Evolutionary conservation across 805 yeast species (phyloP), one percentile per base, ranked within the genome.

Genomic region (Cyberlindnera mississippiensis): DNA sequence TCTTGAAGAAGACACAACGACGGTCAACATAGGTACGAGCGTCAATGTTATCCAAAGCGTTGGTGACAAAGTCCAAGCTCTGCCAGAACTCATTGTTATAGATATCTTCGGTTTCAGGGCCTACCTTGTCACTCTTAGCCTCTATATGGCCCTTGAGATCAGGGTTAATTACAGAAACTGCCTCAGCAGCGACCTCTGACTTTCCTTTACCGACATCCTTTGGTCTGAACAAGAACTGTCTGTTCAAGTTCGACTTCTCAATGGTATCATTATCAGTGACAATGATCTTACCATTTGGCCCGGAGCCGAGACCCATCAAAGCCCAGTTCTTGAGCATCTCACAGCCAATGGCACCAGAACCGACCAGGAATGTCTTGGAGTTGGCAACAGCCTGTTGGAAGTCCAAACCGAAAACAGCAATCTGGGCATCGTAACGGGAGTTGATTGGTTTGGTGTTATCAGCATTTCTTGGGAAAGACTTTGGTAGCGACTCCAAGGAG

Each of bases 251-350:
- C 11, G 96, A 88, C 64, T 88, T 88, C 65, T 93, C 99, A 59
- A 93, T 93, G 6, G 93, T 78, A 61, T 93, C 99, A 61, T 82
- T 93, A 66, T 91, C 99, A 19, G 99, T 93, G 35, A 93, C 82
- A 40, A 68, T 66, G 46, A 93, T 85, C 55, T 78, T 75, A 56
- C 99, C 99, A 4, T 84, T 64, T 30, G 90, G 87, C 32, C 98
- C 98, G 18, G 95, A 75, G 28, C 96, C 98, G 40, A 93, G 69
- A 34, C 99, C 99, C 78, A 90, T 75, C 76, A 93, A 75, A 5
- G 99, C 96, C 98, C 98, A 93, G 60, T 88, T 90, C 67, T 93
- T 93, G 57, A 93, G 73, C 90, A 93, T 91, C 68, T 93, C 99
- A 70, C 99, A 93, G 30, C 99, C 99, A 70, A 93, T 93, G 15